A percentile compares a stretch with the other conserved stretches of the same genome.
Conservation (phyloP, 2,329 filamentous ascomycete genomes). For the Beauveria sp. region DNA sequence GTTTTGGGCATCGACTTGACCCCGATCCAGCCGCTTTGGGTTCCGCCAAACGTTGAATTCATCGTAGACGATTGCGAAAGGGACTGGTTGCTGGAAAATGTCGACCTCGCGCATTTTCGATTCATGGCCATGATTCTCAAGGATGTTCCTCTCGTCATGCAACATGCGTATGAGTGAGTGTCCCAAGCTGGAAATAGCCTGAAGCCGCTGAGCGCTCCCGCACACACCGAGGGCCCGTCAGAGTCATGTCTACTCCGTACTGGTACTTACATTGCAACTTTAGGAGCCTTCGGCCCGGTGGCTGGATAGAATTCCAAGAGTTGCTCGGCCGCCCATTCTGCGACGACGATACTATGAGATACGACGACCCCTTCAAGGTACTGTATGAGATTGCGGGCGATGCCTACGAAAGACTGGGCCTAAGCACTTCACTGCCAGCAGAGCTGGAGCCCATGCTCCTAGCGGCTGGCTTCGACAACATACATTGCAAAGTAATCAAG, state of each 20-base stretch:
- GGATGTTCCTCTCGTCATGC: conserved; percentile 42
- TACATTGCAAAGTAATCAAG: conserved; percentile 34
- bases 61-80: conserved; percentile 54
- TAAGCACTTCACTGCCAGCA: conserved; percentile 28
- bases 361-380: conserved; percentile 29
- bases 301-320: conserved; percentile 46
- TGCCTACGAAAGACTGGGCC: conserved; percentile 29
- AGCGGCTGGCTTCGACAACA: conserved; percentile 36
- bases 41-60: conserved; percentile 55
- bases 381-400: conserved; percentile 26
- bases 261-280: background rate
- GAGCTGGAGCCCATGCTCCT: conserved; percentile 29
- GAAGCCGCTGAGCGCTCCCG: background rate
- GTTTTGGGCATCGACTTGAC: conserved; percentile 36
- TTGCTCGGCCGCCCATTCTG: conserved; percentile 32
- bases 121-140: conserved; percentile 42
- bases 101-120: conserved; percentile 49
- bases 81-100: conserved; percentile 48
- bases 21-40: conserved; percentile 38
- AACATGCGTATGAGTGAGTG: conserved; percentile 27
- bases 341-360: conserved; percentile 37
- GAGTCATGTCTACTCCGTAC: background rate
- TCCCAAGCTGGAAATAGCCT: background rate
- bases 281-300: conserved; percentile 26
- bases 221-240: background rate